Base-by-base conservation (phyloP, 2,329 filamentous ascomycete genomes). In the Magnaporthiopsis poae region DNA sequence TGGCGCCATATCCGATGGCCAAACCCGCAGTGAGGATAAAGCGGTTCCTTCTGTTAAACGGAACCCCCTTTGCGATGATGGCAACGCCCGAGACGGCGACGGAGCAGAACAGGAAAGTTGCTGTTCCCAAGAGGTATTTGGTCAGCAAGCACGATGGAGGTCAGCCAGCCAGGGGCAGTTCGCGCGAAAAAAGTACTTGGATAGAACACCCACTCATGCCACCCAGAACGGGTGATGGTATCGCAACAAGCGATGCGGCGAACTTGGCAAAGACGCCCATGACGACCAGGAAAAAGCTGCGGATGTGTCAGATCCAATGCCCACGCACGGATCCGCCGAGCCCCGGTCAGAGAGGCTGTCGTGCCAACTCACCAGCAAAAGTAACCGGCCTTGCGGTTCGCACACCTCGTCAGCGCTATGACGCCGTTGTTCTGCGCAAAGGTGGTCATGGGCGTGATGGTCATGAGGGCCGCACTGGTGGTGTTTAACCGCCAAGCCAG, bases 361-460 rank as follows among this genome's bases (percentile, higher is more conserved):
- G 7, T 7, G 18, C n/a, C 62, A 29, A 70, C 73, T 67, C 69
- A 76, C 76, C 84, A 92, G 73, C 88, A 90, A 63, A 88, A 89
- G 74, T 92, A 92, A 5, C 91, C 91, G 5, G 90, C 91, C 62
- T 87, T 89, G 66, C 91, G 86, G 75, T 92, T 94, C 0, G 91
- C 91, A 74, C 90, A 94, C 21, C 90, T 84, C 0, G 91, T 95
- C 61, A 95, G 81, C 0, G 90, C 89, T 68, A 95, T 93, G 65
- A 94, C 90, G 52, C 90, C 90, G 74, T 94, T 93, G 79, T 94
- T 94, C 75, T 93, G 90, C 0, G 90, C 90, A 71, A 93, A 93
- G 0, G 88, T 89, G 1, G 86, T 88, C 85, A 93, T 90, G 36
- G 90, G 90, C 0, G 90, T 90, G 70, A 91, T 90, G 63, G 90